Evolutionary conservation across 2,329 filamentous ascomycete genomes (phyloP).

Genomic region (Aspergillus carbonarius): DNA sequence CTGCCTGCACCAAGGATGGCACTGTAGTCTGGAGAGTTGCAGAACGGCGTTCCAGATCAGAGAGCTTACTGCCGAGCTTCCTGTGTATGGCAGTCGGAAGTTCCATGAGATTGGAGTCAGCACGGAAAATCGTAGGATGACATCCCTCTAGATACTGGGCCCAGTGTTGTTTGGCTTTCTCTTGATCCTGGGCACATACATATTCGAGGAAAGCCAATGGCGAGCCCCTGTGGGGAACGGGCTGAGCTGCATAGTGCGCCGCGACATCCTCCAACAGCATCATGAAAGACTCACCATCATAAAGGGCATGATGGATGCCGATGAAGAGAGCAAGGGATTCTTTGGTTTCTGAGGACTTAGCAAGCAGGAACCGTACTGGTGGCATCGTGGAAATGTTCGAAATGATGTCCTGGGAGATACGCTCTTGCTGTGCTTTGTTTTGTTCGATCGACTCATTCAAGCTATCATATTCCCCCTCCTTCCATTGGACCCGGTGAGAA

Average conservation of each 20-base stretch:
- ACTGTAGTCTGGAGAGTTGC: conserved; percentile 31
- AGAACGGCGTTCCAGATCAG: conserved; percentile 27
- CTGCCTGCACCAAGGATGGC: conserved; percentile 32
- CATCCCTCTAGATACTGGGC: conserved; percentile 21
- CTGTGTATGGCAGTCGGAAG: conserved; percentile 11
- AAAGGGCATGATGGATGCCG: conserved; percentile 40
- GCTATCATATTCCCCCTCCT: conserved; percentile 15
- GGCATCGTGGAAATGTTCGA: conserved; percentile 23
- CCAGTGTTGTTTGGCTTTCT: conserved; percentile 31
- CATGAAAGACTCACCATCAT: conserved; percentile 36
- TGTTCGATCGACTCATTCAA: conserved; percentile 16
- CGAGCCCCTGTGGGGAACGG: conserved; percentile 18
- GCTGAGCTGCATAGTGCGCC: conserved; percentile 21
- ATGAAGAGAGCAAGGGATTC: conserved; percentile 26
- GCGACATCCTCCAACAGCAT: conserved; percentile 36
- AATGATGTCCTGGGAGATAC: conserved; percentile 27
- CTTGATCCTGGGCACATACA: conserved; percentile 24
- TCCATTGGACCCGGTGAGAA: conserved; percentile 19
- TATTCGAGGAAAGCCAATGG: conserved; percentile 29
- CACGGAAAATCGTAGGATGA: conserved; percentile 21
- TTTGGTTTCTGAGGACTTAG: conserved; percentile 12
- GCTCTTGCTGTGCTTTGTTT: conserved; percentile 9
- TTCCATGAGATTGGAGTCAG: conserved; percentile 9
- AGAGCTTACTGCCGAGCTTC: conserved; percentile 20
- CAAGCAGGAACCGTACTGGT: conserved; percentile 30